Evolutionary conservation across 192 early-diverging fungal genomes (phyloP), one percentile per base, ranked within the genome.

Genomic region (Funneliformis mosseae): DNA sequence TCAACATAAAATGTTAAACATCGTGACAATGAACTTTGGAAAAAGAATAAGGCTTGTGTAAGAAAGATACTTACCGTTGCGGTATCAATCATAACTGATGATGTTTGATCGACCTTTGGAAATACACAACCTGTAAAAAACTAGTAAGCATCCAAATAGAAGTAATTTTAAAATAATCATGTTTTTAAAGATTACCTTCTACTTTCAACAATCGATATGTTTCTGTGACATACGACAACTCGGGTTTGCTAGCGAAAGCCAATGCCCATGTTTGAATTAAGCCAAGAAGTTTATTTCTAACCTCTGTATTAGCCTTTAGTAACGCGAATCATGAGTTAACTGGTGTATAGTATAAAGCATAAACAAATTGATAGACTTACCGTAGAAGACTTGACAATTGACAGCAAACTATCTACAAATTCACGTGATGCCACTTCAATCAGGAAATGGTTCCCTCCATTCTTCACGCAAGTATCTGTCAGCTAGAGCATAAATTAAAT

Each of bases 381-480:
- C 33, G 63, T 12, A 23, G 86, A 84, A 25, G 87, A 73, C 25
- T 88, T 88, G 23, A 90, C 78, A 14, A 97, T 80, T 1, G 88
- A 88, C 1, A 90, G 89, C 55, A 98, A 82, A 63, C 94, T 90
- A 83, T 98, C 97, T 46, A 96, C 90, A 84, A 99, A 98, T 63
- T 98, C 97, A 50, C 94, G 88, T 9, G 91, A 89, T 10, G 97
- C 93, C 55, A 98, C 87, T 83, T 98, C 95, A 16, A 91, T 88
- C 60, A 98, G 83, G 83, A 99, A 96, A 50, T 93, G 90, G 38
- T 87, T 83, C 4, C 98, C 98, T 41, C 93, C 93, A 84, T 99
- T 99, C 85, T 99, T 99, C 27, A 98, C 95, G 81, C 95, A 97
- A 43, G 93, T 93, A 83, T 99, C 98, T 2, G 92, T 87, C 59